Evolutionary conservation across 176 grass and related monocot species (phyloP), one percentile per base, ranked within the genome.

Genomic region (Musa beccarii): DNA sequence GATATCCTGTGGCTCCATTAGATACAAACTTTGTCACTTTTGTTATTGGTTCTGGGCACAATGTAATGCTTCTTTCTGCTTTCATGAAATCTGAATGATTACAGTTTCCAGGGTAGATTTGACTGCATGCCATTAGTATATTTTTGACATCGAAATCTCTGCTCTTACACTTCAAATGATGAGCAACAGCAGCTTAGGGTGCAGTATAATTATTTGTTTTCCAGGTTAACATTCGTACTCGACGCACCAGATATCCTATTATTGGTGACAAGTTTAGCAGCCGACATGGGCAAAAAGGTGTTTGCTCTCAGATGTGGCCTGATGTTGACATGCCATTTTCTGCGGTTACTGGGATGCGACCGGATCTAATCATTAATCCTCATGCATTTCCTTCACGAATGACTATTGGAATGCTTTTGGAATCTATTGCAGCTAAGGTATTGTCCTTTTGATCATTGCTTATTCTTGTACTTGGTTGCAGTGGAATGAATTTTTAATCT

Each of bases 181-280:
- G 11, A 65, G 20, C 49, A 22, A 25, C 1, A 52, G 66, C 54
- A 9, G 15, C 19, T 1, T 52, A 52, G 1, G 2, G 10, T 62
- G 3, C 54, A 13, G 1, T 6, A 54, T 81, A 63, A 21, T 66
- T 67, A 17, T 66, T 43, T 17, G 69, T 64, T 69, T 84, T 69
- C n/a, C 84, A 92, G 93, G 93, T 85, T 49, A 97, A 90, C 80
- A 90, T 97, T 52, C 90, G 88, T 73, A 74, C 85, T 5, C 87
- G 94, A 13, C 86, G 89, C 83, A 84, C 83, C 20, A 87, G 94
- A 87, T 87, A 97, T 74, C 94, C 94, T 51, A 82, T 93, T 80
- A 97, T 97, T 62, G 94, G 94, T 76, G 94, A 97, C 84, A 97
- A 97, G 78, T 97, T 97, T 73, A 97, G 94, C 85, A 97, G 94